phyloP scores from a whole-genome alignment of 306 rosid genomes.

The Begonia loranthoides region DNA sequence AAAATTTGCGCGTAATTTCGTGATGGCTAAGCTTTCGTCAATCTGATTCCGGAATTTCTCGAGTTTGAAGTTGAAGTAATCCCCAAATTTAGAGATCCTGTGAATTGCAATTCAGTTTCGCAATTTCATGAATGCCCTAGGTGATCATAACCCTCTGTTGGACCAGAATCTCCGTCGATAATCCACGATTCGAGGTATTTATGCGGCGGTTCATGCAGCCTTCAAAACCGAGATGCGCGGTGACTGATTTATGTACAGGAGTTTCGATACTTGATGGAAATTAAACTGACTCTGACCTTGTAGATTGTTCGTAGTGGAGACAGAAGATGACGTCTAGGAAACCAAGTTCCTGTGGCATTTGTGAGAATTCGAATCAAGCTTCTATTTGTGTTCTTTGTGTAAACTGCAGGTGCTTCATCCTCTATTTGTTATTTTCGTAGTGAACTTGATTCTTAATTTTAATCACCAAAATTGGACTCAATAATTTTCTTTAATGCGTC shows the following conservation, averaged over 20 bases:
- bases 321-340: constrained; percentile 39
- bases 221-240: background rate
- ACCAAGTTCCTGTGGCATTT: constrained; percentile 50
- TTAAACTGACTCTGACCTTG: background rate
- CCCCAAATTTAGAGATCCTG: background rate
- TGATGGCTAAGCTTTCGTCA: background rate
- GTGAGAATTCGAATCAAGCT: constrained; percentile 69
- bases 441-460: background rate
- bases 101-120: background rate
- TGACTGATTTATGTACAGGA: background rate
- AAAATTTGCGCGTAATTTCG: background rate
- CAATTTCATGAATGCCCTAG: background rate
- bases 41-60: background rate
- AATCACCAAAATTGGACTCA: background rate
- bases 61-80: background rate
- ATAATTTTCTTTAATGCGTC: background rate
- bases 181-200: background rate
- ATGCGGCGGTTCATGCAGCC: too few relatives aligned
- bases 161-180: background rate
- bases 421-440: background rate
- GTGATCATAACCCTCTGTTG: background rate
- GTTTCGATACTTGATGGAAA: background rate
- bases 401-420: constrained; percentile 48
- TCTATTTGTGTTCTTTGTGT: constrained; percentile 70
- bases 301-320: constrained; percentile 9